Base-by-base conservation (phyloP, 2,329 filamentous ascomycete genomes). In the Endoconidiophora polonica region DNA sequence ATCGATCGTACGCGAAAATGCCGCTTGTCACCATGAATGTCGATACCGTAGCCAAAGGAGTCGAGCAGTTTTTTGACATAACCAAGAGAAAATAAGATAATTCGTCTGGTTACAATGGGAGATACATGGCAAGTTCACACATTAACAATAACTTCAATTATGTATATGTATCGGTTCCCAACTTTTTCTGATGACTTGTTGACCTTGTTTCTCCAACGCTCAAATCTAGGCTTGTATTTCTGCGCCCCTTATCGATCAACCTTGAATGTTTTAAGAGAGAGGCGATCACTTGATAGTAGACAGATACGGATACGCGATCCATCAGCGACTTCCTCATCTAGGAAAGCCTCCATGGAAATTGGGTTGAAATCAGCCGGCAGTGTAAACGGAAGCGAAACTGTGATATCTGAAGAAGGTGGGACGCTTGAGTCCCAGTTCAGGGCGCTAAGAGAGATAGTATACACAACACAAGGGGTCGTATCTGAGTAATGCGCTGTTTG, bases 21-120 rank as follows among this genome's bases (percentile, higher is more conserved):
- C 81, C 83, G 3, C 68, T 88, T 55, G 83, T 93, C 54, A 86
- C 87, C 58, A 86, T 90, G 76, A 91, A 93, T 58, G 83, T 90
- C 2, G 81, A 86, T 58, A 80, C 85, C 0, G 81, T 88, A 29
- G 83, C 88, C 46, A 78, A 84, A 58, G 85, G 85, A 0, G 64
- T 93, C 59, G 77, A 79, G 38, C 78, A 87, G 60, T 86, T 91
- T 55, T 91, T 91, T 59, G 74, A 81, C 58, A 80, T 83, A 53
- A 81, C 77, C 6, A 81, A 79, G 61, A 75, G 65, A 44, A 66
- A 66, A 54, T 65, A 56, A 60, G 18, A 44, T 24, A 18, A 26
- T 41, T 24, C 14, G 22, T 16, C 4, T n/a, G n/a, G 44, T 39
- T 39, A 29, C 18, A 14, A 26, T 37, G n/a, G 12, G 38, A 46